phyloP scores from a whole-genome alignment of 768 basidiomycete species.

The Boletus patriciae region DNA sequence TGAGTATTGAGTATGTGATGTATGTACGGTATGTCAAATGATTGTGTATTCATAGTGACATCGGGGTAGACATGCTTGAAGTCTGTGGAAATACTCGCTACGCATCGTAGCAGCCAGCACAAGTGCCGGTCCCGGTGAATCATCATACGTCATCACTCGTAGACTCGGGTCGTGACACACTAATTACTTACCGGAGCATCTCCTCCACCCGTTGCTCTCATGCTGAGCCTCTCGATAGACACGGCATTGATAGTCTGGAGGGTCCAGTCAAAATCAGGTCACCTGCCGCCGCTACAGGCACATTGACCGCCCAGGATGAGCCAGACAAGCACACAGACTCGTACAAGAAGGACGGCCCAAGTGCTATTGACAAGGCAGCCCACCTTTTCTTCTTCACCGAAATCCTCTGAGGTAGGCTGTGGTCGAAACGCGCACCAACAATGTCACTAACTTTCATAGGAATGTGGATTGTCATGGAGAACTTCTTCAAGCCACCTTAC shows the following conservation, averaged over 20 bases:
- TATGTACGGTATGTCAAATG: too few species aligned
- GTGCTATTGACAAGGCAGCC: slow-evolving; percentile 93
- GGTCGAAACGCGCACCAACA: not conserved
- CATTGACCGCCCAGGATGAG: slow-evolving; percentile 38
- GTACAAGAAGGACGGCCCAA: slow-evolving; percentile 77
- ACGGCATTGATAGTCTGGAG: slow-evolving; percentile 13
- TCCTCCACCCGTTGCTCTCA: slow-evolving; percentile 24
- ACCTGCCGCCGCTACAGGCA: slow-evolving; percentile 35
- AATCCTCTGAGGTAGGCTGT: slow-evolving; percentile 82
- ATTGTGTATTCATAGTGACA: too few species aligned
- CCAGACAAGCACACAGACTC: slow-evolving; percentile 59
- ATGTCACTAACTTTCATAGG: slow-evolving; percentile 48
- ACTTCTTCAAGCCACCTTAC: slow-evolving; percentile 93
- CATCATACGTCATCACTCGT: too few species aligned
- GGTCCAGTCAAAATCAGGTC: slow-evolving; percentile 33
- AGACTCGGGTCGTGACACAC: too few species aligned
- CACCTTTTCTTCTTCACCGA: slow-evolving; percentile 99
- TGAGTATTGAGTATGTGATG: too few species aligned
- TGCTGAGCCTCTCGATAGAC: slow-evolving; percentile 20
- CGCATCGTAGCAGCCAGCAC: too few species aligned
- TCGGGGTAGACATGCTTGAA: too few species aligned
- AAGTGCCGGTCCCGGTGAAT: too few species aligned
- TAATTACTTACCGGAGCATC: slow-evolving; percentile 46
- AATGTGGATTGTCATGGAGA: slow-evolving; percentile 96
- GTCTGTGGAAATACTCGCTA: too few species aligned